A percentile compares a stretch with the other conserved stretches of the same genome.
phyloP scores from a whole-genome alignment of 176 grass and related monocot species.

The Rhipidocladum racemiflorum region DNA sequence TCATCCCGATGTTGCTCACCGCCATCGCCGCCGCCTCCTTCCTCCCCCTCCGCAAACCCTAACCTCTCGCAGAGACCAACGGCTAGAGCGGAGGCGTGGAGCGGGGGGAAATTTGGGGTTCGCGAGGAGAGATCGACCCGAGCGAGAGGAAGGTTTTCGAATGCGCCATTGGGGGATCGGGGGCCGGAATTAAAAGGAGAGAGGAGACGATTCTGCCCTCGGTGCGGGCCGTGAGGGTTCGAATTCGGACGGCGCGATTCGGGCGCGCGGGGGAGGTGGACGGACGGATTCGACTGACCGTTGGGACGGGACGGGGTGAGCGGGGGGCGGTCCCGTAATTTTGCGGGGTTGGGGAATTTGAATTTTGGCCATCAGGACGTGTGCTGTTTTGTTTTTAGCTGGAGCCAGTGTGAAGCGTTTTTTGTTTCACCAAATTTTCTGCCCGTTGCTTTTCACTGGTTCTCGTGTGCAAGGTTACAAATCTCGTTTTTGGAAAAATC shows the following conservation, averaged over 20 bases:
- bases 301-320: neutral
- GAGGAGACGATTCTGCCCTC: slow-evolving; percentile 26
- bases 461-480: too few relatives aligned
- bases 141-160: slow-evolving; percentile 13
- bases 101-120: neutral
- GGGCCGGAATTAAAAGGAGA: slow-evolving; percentile 8
- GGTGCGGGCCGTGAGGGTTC: neutral
- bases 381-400: neutral
- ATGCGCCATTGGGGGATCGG: neutral
- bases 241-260: slow-evolving; percentile 1
- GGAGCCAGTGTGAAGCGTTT: neutral
- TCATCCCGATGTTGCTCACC: slow-evolving; percentile 86
- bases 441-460: neutral
- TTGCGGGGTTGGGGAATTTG: neutral
- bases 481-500: too few relatives aligned
- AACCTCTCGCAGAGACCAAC: neutral
- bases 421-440: neutral
- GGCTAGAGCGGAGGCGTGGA: neutral
- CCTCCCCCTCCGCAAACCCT: slow-evolving; percentile 6
- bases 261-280: neutral
- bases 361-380: neutral
- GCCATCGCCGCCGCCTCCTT: slow-evolving; percentile 40
- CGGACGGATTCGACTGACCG: slow-evolving; percentile 16
- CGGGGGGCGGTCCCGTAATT: neutral
- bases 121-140: neutral